Evolutionary conservation across 331 rosid genomes (phyloP).

Genomic region (Arachis monticola): DNA sequence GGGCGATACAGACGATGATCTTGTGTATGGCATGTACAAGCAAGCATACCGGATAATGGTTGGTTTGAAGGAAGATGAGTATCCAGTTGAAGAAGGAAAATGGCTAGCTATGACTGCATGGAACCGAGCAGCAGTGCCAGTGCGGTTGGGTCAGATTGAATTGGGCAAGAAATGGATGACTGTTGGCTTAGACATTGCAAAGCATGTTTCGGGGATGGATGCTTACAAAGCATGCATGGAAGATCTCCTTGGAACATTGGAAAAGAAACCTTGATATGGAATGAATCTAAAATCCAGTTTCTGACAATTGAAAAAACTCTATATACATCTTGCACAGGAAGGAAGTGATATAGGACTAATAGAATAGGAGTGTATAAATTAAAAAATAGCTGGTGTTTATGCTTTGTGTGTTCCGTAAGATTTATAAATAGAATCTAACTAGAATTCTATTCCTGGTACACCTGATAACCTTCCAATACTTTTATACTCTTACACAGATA

Average conservation of each 20-base stretch:
- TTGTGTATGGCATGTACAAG: conserved; percentile 70
- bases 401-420: too few species aligned
- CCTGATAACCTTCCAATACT: too few species aligned
- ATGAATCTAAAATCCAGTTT: conserved; percentile 27
- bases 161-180: conserved; percentile 85
- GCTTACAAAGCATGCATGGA: conserved; percentile 85
- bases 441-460: too few species aligned
- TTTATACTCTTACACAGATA: not conserved
- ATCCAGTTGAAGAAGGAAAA: conserved; percentile 86
- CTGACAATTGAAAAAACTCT: conserved; percentile 9
- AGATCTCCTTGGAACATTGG: conserved; percentile 57
- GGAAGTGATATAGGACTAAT: conserved; percentile 6
- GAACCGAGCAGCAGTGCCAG: conserved; percentile 86
- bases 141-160: conserved; percentile 80
- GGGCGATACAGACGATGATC: conserved; percentile 83
- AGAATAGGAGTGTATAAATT: not conserved
- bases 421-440: not conserved
- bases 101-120: conserved; percentile 98
- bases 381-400: not conserved
- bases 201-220: conserved; percentile 83
- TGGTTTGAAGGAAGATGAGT: conserved; percentile 85
- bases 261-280: conserved; percentile 46
- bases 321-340: conserved; percentile 37
- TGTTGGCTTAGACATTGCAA: conserved; percentile 75
- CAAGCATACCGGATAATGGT: conserved; percentile 83